Percentiles rank a stretch among this genome's conserved stretches.
Evolutionary conservation across 768 basidiomycete species (phyloP).

Genomic region (Trametopsis cervina): DNA sequence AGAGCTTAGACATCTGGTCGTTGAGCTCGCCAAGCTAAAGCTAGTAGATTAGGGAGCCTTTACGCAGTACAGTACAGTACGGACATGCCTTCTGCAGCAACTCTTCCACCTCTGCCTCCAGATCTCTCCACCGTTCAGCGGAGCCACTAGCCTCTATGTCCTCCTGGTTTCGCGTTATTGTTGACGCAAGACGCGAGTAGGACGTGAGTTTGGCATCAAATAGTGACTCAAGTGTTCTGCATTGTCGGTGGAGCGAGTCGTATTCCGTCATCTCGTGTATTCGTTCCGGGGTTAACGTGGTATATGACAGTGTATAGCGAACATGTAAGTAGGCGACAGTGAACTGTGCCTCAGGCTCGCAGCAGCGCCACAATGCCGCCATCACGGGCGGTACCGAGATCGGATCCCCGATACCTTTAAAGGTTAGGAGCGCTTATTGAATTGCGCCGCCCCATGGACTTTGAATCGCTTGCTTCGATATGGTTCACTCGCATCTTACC

Average conservation of each 20-base stretch:
- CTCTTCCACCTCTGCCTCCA: conserved; percentile 85
- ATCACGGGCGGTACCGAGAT: not conserved
- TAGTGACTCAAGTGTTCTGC: conserved; percentile 87
- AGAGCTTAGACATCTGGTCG: conserved; percentile 63
- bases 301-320: not conserved
- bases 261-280: conserved; percentile 57
- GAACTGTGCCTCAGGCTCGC: not conserved
- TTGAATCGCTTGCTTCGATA: no score
- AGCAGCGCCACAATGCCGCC: not conserved
- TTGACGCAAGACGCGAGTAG: conserved; percentile 80
- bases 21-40: conserved; percentile 79
- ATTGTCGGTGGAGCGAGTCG: conserved; percentile 86
- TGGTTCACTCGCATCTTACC: no score
- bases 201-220: conserved; percentile 88
- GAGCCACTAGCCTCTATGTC: conserved; percentile 71
- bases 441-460: no score
- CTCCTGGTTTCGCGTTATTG: conserved; percentile 44
- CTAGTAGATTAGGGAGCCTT: no score
- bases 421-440: not conserved
- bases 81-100: conserved; percentile 70
- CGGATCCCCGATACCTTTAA: no score
- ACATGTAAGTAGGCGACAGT: not conserved
- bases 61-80: conserved; percentile 12
- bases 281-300: not conserved
- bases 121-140: conserved; percentile 66